A percentile compares a stretch with the other conserved stretches of the same genome.
phyloP scores from a whole-genome alignment of 495 filamentous ascomycete genomes.

The Podospora bellae-mahoneyi region DNA sequence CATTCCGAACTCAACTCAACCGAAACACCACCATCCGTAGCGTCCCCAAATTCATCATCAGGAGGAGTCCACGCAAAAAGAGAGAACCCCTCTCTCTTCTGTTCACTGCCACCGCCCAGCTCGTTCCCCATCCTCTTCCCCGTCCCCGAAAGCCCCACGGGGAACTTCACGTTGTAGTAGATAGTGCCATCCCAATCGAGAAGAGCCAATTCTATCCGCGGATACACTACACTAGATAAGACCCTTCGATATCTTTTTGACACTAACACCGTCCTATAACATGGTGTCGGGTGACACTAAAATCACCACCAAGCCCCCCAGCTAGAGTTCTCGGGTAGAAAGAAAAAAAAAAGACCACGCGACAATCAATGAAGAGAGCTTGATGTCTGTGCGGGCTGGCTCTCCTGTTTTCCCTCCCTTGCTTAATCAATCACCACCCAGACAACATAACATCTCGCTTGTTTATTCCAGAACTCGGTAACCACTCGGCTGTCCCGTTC shows the following conservation, averaged over 20 bases:
- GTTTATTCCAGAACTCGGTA: neutral
- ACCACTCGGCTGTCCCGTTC: neutral
- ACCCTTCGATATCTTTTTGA: neutral
- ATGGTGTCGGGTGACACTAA: neutral
- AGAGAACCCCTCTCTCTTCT: too few species aligned
- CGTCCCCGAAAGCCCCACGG: neutral
- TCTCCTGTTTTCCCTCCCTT: neutral
- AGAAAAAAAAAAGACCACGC: neutral
- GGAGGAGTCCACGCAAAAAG: neutral
- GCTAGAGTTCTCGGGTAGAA: neutral
- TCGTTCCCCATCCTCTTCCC: too few species aligned
- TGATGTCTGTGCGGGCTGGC: neutral
- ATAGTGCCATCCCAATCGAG: too few species aligned
- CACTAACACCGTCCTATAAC: neutral
- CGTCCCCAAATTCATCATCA: neutral
- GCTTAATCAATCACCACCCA: neutral
- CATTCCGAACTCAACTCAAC: neutral
- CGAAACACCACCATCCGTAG: neutral
- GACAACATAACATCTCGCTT: neutral
- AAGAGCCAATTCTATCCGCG: too few species aligned
- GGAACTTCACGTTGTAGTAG: neutral
- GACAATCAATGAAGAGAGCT: neutral
- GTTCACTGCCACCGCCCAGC: neutral
- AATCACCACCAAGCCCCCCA: neutral
- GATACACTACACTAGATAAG: too few species aligned